Percentiles rank a stretch among this genome's conserved stretches.
These are phyloP conservation scores for Amanita fuliginea DNA, from an alignment of 768 basidiomycete species.

Conservation along the genomic window DNA sequence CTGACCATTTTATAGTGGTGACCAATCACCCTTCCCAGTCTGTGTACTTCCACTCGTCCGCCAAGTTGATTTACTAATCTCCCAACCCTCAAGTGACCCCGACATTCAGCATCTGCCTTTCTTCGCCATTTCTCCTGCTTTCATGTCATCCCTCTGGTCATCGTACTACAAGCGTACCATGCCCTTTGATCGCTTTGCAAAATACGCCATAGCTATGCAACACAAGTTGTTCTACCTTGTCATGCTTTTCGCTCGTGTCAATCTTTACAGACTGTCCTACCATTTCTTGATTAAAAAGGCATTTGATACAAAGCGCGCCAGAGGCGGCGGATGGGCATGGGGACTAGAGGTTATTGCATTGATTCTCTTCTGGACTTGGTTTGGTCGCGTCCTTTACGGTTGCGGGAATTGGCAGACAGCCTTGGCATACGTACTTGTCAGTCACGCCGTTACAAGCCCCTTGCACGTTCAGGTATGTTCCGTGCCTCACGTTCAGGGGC, in stretches of 20 bases:
- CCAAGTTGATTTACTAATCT: constrained; percentile 7
- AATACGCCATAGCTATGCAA: constrained; percentile 61
- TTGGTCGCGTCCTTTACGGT: constrained; percentile 52
- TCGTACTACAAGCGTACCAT: constrained; percentile 91
- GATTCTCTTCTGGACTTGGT: constrained; percentile 87
- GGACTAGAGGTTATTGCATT: constrained; percentile 67
- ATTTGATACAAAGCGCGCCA: constrained; percentile 49
- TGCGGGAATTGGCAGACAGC: constrained; percentile 65
- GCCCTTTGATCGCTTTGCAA: constrained; percentile 61
- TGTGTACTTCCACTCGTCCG: constrained; percentile 15
- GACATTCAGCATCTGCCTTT: constrained; percentile 88
- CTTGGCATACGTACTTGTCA: constrained; percentile 70
- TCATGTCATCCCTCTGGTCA: constrained; percentile 81
- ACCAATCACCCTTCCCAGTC: constrained; percentile 97
- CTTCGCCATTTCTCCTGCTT: constrained; percentile 84
- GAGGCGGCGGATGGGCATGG: constrained; percentile 71
- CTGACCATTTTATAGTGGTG: constrained; percentile 49
- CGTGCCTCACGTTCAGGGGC: not conserved
- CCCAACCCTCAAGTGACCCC: constrained; percentile 47
- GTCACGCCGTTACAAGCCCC: constrained; percentile 79
- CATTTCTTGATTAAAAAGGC: constrained; percentile 56
- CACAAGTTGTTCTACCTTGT: constrained; percentile 90
- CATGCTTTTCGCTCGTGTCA: constrained; percentile 87
- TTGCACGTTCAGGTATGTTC: constrained; percentile 81
- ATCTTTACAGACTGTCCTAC: constrained; percentile 88